Conservation (phyloP, 2,329 filamentous ascomycete genomes). For the Beauveria pseudobassiana region DNA sequence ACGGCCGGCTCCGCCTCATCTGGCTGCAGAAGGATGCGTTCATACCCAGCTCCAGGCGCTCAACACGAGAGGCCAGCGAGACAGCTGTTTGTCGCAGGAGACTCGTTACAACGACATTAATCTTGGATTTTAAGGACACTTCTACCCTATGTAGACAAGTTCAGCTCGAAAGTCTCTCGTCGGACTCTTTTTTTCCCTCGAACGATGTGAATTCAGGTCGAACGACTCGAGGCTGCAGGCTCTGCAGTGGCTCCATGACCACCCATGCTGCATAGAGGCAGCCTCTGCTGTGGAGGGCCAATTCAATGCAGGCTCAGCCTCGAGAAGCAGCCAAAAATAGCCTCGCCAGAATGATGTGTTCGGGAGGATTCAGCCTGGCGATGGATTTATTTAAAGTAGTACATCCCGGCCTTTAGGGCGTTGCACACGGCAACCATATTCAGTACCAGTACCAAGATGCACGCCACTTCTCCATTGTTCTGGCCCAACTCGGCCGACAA, state of each 20-base stretch:
- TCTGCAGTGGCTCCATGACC: neutral
- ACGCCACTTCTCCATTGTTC: neutral
- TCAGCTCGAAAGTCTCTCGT: neutral
- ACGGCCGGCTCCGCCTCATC: neutral
- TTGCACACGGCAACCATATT: neutral
- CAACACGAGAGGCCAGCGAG: neutral
- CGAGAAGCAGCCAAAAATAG: neutral
- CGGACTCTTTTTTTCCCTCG: too few relatives aligned
- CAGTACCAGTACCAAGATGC: neutral
- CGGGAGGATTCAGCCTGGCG: neutral
- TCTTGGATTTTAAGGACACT: neutral
- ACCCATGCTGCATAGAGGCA: neutral
- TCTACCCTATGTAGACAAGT: neutral
- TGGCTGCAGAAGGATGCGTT: neutral
- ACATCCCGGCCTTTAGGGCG: neutral
- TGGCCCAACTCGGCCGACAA: constrained; percentile 1
- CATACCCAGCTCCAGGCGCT: neutral
- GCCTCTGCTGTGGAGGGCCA: neutral
- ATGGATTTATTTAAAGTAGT: neutral
- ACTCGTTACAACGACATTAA: neutral
- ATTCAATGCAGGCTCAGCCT: neutral
- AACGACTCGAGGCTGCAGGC: neutral
- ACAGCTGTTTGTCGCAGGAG: neutral
- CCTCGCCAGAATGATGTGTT: neutral
- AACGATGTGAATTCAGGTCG: too few relatives aligned